Evolutionary conservation across 1,139 yeast species (phyloP).

Genomic region (Taphrina flavorubra): DNA sequence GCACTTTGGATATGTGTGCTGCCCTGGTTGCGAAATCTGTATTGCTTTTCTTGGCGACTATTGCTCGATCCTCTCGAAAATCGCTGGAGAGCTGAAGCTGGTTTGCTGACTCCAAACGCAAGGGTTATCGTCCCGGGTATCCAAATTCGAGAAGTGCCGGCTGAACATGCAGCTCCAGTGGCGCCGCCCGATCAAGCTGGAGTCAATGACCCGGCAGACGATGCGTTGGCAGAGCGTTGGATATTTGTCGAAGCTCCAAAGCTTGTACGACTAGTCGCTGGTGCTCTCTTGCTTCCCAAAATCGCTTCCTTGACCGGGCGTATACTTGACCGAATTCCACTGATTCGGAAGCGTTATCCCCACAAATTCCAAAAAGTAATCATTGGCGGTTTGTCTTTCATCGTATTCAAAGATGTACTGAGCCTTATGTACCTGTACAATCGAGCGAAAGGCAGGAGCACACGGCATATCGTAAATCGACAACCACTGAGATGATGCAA

Average conservation of each 20-base stretch:
- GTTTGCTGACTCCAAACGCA: conserved; percentile 13
- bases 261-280: conserved; percentile 39
- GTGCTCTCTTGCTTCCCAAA: conserved; percentile 38
- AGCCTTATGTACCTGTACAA: conserved; percentile 31
- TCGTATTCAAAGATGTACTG: conserved; percentile 30
- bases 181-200: background rate
- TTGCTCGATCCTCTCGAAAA: conserved; percentile 22
- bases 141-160: conserved; percentile 22
- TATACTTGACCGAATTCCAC: conserved; percentile 18
- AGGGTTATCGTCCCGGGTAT: conserved; percentile 31
- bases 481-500: background rate
- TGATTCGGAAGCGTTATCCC: conserved; percentile 24
- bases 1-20: conserved; percentile 38
- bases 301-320: conserved; percentile 21
- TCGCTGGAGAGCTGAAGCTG: conserved; percentile 38
- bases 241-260: conserved; percentile 38
- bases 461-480: conserved; percentile 31
- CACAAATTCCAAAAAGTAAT: conserved; percentile 34
- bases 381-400: conserved; percentile 35
- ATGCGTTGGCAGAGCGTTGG: conserved; percentile 39
- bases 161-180: background rate
- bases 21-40: conserved; percentile 35
- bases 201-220: conserved; percentile 24
- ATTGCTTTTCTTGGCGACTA: conserved; percentile 32
- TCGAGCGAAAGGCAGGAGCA: conserved; percentile 37